Conservation (phyloP, 805 yeast species). For the Candida dajiaensis region DNA sequence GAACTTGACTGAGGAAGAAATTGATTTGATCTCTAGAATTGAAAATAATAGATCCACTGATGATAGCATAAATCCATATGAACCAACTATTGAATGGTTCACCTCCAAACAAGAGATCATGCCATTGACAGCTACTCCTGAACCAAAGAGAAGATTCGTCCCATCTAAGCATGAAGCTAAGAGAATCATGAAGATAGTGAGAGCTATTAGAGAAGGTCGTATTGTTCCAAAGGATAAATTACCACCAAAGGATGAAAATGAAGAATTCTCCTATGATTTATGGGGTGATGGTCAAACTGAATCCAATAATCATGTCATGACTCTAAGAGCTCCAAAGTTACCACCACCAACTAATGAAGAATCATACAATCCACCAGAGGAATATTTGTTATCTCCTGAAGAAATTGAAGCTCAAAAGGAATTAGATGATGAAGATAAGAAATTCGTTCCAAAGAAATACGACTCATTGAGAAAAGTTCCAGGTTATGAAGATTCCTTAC, state of each 20-base stretch:
- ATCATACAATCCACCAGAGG: constrained; percentile 96
- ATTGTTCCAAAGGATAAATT: constrained; percentile 67
- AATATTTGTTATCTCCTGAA: constrained; percentile 75
- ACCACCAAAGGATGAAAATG: constrained; percentile 44
- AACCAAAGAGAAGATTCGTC: constrained; percentile 93
- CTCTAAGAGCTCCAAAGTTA: constrained; percentile 87
- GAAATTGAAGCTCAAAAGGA: constrained; percentile 75
- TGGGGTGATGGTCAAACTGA: constrained; percentile 75
- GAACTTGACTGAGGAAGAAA: constrained; percentile 80
- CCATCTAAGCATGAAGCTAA: constrained; percentile 97
- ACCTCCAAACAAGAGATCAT: constrained; percentile 75
- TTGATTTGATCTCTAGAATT: constrained; percentile 80
- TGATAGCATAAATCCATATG: constrained; percentile 79
- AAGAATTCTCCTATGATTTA: constrained; percentile 60
- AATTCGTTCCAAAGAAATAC: constrained; percentile 78
- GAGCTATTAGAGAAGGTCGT: constrained; percentile 94
- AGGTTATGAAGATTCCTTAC: constrained; percentile 76
- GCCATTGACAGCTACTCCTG: constrained; percentile 93
- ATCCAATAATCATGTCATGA: constrained; percentile 76
- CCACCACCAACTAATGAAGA: constrained; percentile 97
- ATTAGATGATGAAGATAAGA: constrained; percentile 61
- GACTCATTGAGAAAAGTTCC: constrained; percentile 85
- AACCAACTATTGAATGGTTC: constrained; percentile 94
- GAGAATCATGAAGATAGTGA: constrained; percentile 91
- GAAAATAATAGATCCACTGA: constrained; percentile 82